phyloP scores from a whole-genome alignment of 495 filamentous ascomycete genomes.

The Saxophila tyrrhenica region DNA sequence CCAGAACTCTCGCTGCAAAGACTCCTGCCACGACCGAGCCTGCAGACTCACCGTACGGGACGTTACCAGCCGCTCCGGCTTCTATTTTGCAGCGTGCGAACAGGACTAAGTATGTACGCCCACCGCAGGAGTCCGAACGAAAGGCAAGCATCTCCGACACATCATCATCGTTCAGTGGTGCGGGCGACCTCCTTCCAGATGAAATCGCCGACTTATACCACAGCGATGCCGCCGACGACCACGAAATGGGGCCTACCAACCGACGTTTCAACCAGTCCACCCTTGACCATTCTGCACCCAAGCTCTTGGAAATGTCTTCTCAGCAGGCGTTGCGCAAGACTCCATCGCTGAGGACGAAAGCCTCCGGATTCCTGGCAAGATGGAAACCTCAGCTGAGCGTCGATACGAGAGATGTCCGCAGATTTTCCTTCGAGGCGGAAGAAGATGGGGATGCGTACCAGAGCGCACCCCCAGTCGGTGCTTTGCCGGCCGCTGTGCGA shows the following conservation, averaged over 20 bases:
- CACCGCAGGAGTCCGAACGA: neutral
- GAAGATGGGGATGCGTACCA: constrained; percentile 17
- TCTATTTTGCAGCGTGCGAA: neutral
- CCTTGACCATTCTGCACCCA: neutral
- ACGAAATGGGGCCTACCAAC: neutral
- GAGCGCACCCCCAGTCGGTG: neutral
- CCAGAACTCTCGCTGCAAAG: constrained; percentile 16
- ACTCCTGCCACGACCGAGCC: neutral
- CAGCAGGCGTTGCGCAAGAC: neutral
- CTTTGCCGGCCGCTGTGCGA: neutral
- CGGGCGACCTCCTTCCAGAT: constrained; percentile 26
- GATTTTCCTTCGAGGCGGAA: constrained; percentile 27
- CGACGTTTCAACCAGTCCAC: neutral
- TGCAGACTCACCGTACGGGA: neutral
- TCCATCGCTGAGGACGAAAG: constrained; percentile 13
- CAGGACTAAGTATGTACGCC: neutral
- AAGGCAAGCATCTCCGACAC: constrained; percentile 3
- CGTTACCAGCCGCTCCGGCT: too few species aligned
- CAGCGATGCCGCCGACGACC: neutral
- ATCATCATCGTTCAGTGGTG: constrained; percentile 23
- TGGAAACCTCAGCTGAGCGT: constrained; percentile 2
- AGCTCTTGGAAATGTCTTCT: neutral
- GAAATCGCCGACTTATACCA: constrained; percentile 12
- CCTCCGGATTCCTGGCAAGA: constrained; percentile 11
- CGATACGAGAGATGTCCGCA: neutral